Evolutionary conservation across 352 stramenopile species (phyloP).

Genomic region (Hyaloperonospora arabidopsidis): DNA sequence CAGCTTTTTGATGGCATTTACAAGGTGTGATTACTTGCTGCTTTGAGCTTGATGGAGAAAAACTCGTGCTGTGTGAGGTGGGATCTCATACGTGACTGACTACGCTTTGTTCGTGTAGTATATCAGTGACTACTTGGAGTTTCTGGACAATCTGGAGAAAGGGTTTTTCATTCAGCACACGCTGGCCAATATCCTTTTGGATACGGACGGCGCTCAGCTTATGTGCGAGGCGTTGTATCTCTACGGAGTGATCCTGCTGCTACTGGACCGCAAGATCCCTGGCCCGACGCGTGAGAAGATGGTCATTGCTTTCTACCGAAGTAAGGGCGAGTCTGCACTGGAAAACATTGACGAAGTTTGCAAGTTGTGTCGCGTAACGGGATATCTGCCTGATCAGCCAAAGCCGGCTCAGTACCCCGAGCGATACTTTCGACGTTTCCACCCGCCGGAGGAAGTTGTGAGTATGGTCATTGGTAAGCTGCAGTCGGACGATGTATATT

Average conservation of each 20-base stretch:
- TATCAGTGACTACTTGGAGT: conserved; percentile 87
- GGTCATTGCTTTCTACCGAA: conserved; percentile 85
- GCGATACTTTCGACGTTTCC: conserved; percentile 84
- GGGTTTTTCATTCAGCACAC: conserved; percentile 95
- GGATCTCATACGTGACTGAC: not conserved
- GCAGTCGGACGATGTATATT: conserved; percentile 92
- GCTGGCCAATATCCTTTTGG: conserved; percentile 90
- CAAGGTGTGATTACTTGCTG: conserved; percentile 35
- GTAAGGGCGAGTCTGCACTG: conserved; percentile 81
- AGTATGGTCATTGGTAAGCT: conserved; percentile 91
- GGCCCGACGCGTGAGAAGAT: conserved; percentile 87
- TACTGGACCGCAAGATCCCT: conserved; percentile 90
- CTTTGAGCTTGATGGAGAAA: not conserved
- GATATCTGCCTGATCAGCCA: conserved; percentile 76
- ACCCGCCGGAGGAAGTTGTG: conserved; percentile 82
- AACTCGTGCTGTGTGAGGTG: not conserved
- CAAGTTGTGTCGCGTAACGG: conserved; percentile 86
- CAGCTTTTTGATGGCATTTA: conserved; percentile 85
- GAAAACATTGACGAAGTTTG: conserved; percentile 89
- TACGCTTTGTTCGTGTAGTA: conserved; percentile 50
- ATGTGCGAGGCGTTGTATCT: conserved; percentile 92
- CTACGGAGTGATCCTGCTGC: conserved; percentile 91
- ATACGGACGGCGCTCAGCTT: conserved; percentile 89
- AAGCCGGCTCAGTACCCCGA: conserved; percentile 85
- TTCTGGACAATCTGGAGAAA: conserved; percentile 87